Evolutionary conservation across 1,284 basidiomycete genomes (phyloP).

Genomic region (Boletus calvinii): DNA sequence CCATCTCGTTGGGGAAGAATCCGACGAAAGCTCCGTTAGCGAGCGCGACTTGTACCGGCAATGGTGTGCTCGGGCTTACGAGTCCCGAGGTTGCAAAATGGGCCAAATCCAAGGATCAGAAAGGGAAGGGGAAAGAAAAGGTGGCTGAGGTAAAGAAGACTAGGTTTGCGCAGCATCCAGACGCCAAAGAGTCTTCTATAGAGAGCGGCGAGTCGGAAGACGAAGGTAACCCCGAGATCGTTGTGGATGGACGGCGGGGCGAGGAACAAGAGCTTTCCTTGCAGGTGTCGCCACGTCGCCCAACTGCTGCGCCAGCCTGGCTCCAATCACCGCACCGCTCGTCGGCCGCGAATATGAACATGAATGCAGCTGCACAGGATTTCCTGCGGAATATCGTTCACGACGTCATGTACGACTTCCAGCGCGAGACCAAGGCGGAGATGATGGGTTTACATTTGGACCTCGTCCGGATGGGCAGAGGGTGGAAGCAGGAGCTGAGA

Average conservation of each 20-base stretch:
- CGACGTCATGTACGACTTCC: conserved; percentile 70
- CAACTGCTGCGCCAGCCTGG: conserved; percentile 35
- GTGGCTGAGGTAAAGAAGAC: conserved; percentile 25
- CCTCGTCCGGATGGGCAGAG: conserved; percentile 63
- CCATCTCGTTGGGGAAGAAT: conserved; percentile 38
- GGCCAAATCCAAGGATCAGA: conserved; percentile 37
- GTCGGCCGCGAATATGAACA: conserved; percentile 27
- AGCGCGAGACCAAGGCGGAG: conserved; percentile 62
- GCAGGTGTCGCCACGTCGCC: conserved; percentile 61
- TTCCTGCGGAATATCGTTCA: conserved; percentile 60
- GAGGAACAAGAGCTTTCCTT: conserved; percentile 42
- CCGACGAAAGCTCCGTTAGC: conserved; percentile 11
- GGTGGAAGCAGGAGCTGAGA: conserved; percentile 56
- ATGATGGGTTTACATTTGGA: conserved; percentile 72
- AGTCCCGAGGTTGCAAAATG: conserved; percentile 52
- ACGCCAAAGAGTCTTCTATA: conserved; percentile 37
- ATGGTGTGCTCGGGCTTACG: conserved; percentile 43
- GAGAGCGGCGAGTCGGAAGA: conserved; percentile 28
- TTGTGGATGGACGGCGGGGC: conserved; percentile 6
- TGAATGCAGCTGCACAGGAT: conserved; percentile 48
- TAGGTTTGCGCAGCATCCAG: conserved; percentile 23
- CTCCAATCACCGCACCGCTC: conserved; percentile 45
- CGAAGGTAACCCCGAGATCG: conserved; percentile 16
- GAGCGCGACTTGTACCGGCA: conserved; percentile 11
- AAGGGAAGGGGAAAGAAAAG: conserved; percentile 32